Percentiles rank a stretch among this genome's conserved stretches.
phyloP scores from a whole-genome alignment of 202 grass and related monocot genomes.

The Bolboschoenoplectus hybrid region DNA sequence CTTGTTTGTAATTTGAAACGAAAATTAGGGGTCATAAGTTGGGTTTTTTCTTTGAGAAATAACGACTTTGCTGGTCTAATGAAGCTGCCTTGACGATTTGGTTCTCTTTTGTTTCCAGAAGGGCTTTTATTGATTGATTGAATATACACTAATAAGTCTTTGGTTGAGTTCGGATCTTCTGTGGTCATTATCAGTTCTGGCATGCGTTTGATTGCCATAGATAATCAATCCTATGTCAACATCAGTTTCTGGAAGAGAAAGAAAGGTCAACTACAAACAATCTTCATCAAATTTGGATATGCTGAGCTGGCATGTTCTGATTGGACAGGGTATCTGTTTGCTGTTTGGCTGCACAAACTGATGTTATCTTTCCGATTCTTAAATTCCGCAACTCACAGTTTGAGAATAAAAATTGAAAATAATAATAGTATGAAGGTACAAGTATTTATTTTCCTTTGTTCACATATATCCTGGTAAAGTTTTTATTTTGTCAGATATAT shows the following conservation, averaged over 20 bases:
- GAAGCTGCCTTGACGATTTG: neutral
- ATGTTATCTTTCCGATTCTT: neutral
- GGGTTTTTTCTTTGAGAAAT: neutral
- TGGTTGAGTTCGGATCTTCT: neutral
- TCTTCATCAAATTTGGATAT: neutral
- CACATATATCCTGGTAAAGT: neutral
- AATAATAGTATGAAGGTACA: neutral
- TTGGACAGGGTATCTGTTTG: neutral
- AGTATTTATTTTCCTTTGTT: neutral
- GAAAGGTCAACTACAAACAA: neutral
- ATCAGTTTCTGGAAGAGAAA: conserved; percentile 13
- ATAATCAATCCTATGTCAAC: neutral
- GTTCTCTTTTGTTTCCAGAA: conserved; percentile 2
- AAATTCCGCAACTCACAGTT: neutral
- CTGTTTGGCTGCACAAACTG: neutral
- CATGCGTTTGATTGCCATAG: neutral
- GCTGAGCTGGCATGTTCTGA: neutral
- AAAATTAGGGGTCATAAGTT: too few species aligned
- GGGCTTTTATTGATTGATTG: too few species aligned
- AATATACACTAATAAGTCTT: too few species aligned
- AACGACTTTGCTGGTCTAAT: neutral
- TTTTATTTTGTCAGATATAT: neutral
- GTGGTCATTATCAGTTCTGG: neutral
- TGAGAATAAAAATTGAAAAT: neutral
- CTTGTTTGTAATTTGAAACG: too few species aligned